Evolutionary conservation across 2,329 filamentous ascomycete genomes (phyloP).

Genomic region (Exophiala alcalophila): DNA sequence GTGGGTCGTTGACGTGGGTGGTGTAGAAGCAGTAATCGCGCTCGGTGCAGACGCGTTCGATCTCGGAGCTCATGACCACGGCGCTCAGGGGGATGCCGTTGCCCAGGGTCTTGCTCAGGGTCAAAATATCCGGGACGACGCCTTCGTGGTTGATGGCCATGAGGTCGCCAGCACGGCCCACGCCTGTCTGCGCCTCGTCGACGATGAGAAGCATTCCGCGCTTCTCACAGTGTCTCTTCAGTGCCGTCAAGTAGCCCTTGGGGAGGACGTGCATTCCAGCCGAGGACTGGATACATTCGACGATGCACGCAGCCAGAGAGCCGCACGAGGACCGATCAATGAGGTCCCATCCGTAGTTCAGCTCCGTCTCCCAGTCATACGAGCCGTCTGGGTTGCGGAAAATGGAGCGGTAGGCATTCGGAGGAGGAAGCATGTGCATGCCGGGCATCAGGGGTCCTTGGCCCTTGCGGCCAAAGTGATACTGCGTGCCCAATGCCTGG

Average conservation of each 20-base stretch:
- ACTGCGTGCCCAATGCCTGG: slow-evolving; percentile 53
- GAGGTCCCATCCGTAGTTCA: slow-evolving; percentile 61
- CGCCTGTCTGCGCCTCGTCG: slow-evolving; percentile 60
- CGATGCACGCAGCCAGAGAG: slow-evolving; percentile 61
- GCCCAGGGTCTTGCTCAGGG: slow-evolving; percentile 60
- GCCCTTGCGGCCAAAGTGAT: slow-evolving; percentile 52
- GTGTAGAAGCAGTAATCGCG: slow-evolving; percentile 57
- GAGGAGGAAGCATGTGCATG: slow-evolving; percentile 56
- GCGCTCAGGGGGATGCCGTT: slow-evolving; percentile 59
- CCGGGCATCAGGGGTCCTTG: slow-evolving; percentile 53
- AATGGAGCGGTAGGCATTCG: slow-evolving; percentile 60
- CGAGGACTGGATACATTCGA: slow-evolving; percentile 59
- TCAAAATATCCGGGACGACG: slow-evolving; percentile 58
- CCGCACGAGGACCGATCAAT: slow-evolving; percentile 60
- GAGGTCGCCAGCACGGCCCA: slow-evolving; percentile 56
- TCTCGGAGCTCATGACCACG: slow-evolving; percentile 55
- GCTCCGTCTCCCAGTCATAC: slow-evolving; percentile 64
- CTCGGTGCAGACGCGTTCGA: slow-evolving; percentile 50
- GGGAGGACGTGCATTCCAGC: slow-evolving; percentile 62
- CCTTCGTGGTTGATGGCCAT: slow-evolving; percentile 58
- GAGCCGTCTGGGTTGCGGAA: slow-evolving; percentile 59
- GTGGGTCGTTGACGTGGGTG: slow-evolving; percentile 61
- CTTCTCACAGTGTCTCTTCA: slow-evolving; percentile 54
- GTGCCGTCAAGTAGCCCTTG: slow-evolving; percentile 55
- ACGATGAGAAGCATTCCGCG: slow-evolving; percentile 58